Evolutionary conservation across 352 stramenopile species (phyloP).

Genomic region (Phytopythium cucurbitacearum): DNA sequence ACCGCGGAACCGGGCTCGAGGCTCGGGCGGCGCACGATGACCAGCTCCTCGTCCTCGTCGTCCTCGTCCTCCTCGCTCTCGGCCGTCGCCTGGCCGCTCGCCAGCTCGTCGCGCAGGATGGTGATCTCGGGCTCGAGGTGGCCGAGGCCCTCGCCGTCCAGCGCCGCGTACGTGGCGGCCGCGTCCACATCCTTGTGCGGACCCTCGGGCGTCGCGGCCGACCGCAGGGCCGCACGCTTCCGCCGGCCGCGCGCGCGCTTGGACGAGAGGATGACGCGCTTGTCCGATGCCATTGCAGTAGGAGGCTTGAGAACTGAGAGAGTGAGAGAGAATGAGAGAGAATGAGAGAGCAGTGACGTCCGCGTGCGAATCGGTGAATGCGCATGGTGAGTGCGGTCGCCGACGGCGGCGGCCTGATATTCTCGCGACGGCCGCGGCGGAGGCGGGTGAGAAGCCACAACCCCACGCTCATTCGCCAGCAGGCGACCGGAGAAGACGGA

Average conservation of each 20-base stretch:
- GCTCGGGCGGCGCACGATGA: slow-evolving; percentile 51
- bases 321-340: background rate
- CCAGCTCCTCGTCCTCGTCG: slow-evolving; percentile 52
- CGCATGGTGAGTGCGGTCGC: background rate
- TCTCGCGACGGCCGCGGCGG: background rate
- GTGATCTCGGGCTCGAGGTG: slow-evolving; percentile 8
- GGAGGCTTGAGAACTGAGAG: background rate
- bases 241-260: slow-evolving; percentile 61
- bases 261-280: slow-evolving; percentile 55
- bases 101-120: slow-evolving; percentile 13
- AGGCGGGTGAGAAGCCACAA: slow-evolving; percentile 4
- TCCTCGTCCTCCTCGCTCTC: slow-evolving; percentile 28
- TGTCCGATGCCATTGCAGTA: slow-evolving; percentile 48
- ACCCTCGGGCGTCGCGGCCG: slow-evolving; percentile 8
- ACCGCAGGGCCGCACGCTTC: slow-evolving; percentile 38
- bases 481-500: background rate
- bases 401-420: slow-evolving; percentile 3
- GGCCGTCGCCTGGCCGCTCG: slow-evolving; percentile 14
- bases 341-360: background rate
- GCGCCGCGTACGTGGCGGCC: background rate
- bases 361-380: background rate
- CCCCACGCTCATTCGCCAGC: slow-evolving; percentile 2
- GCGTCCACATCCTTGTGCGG: slow-evolving; percentile 1
- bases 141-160: background rate
- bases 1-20: too few species aligned